Evolutionary conservation across 2,329 filamentous ascomycete genomes (phyloP), one percentile per base, ranked within the genome.

Genomic region (Metarhizium guizhouense): DNA sequence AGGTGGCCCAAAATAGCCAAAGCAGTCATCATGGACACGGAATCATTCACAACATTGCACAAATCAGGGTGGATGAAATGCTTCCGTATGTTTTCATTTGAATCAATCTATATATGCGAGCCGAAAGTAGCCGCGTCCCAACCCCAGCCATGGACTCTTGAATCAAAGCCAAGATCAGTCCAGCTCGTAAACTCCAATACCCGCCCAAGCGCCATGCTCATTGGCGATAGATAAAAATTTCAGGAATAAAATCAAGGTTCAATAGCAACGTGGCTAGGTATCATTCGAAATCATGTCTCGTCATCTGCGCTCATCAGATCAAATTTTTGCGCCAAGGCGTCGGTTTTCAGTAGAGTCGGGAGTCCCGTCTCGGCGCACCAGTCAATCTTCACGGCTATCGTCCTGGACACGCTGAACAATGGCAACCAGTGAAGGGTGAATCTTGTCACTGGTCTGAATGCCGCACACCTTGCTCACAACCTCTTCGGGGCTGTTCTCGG

Each of bases 361-460:
- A 30, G 25, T 16, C 32, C 20, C 10, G n/a, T 16, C 25, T 30
- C 36, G 47, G 25, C 56, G 57, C 48, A 56, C 6, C 16, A 67
- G 65, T 76, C 73, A 78, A 57, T 77, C 75, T 57, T 76, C 71
- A 14, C 61, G 65, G 59, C 72, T 72, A 62, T 83, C 80, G n/a
- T 75, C 79, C 74, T 96, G 90, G 34, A 97, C 92, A 70, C 86
- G 88, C 75, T 87, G 81, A 56, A 97, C 91, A 56, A 93, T 78
- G 65, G 87, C 78, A 50, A 91, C 80, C 38, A 96, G 82, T 67
- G 85, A 80, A 57, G 82, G 74, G 74, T 86, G 95, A 56, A 97
- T 81, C 67, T 89, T 87, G 68, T 97, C 89, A 29, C 72, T 76
- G 57, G 83, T 74, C 64, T 90, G 84, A 56, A 99, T 79, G 45